Base-by-base conservation (phyloP, 345 rosid species). In the Heritiera fomes region DNA sequence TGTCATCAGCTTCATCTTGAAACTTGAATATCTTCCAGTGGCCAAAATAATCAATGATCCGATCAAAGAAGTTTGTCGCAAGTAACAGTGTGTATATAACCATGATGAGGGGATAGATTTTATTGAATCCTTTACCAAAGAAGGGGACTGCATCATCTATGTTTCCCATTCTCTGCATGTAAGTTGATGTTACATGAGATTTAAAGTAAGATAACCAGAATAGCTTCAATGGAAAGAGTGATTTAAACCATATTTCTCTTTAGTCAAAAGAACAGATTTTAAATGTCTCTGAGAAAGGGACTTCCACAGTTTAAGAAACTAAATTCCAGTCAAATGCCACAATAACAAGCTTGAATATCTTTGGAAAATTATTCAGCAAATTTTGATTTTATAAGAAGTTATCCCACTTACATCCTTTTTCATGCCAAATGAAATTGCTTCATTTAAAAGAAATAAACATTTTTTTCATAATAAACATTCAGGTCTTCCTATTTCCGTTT, bases 51-150 rank as follows among this genome's bases (percentile, higher is more conserved):
- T 84, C 82, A 61, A 92, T 89, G 69, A 92, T 80, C 13, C 86
- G 91, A 73, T 88, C 87, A 73, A 89, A 92, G 80, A 90, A 92
- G 81, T 90, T 92, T 85, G 90, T 83, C 45, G 87, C 90, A 50
- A 89, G 90, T 84, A 91, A 74, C 20, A 90, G 58, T 45, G 96
- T 92, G 77, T 89, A 92, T 43, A 89, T 75, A 85, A 92, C 96
- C 93, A 92, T 92, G 62, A 92, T 83, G 73, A 92, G 94, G 13
- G 96, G 96, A 82, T 92, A 92, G 60, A 92, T 92, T 82, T 84
- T 85, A 85, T 92, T 92, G 80, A 92, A 92, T 46, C 81, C 89
- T 55, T 79, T 64, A 62, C 96, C 94, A 56, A 90, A 89, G 73
- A 90, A 87, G 23, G 94, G 89, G 65, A 89, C 90, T 18, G 90